A percentile compares a stretch with the other conserved stretches of the same genome.
Evolutionary conservation across 1,139 yeast genomes (phyloP).

Genomic region (Scheffersomyces parashehatae): DNA sequence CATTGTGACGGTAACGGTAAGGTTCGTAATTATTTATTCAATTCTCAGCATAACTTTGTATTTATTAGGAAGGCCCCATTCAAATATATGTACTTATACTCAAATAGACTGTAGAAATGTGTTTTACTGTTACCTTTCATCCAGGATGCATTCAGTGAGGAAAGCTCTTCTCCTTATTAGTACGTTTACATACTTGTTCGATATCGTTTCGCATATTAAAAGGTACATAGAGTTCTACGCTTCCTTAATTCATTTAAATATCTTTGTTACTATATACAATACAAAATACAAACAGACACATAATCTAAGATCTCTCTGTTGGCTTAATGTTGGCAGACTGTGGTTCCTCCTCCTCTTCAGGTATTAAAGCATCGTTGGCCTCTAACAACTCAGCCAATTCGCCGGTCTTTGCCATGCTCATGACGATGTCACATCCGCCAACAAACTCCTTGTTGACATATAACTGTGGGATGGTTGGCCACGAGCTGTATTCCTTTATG

Average conservation of each 20-base stretch:
- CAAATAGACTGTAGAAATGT: too few relatives aligned
- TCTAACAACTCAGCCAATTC: constrained; percentile 86
- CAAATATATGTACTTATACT: too few relatives aligned
- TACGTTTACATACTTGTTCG: too few relatives aligned
- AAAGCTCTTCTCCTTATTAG: too few relatives aligned
- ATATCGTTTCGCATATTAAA: too few relatives aligned
- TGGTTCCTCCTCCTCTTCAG: constrained; percentile 57
- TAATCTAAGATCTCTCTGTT: constrained; percentile 27
- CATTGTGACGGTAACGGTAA: too few relatives aligned
- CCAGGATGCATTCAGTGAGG: too few relatives aligned
- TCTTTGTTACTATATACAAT: constrained; percentile 1
- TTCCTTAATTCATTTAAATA: not conserved
- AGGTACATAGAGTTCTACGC: not conserved
- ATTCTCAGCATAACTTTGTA: too few relatives aligned
- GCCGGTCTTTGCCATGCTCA: constrained; percentile 91
- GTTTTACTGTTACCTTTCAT: too few relatives aligned
- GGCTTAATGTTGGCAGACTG: constrained; percentile 42
- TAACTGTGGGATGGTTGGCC: constrained; percentile 90
- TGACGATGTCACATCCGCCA: constrained; percentile 96
- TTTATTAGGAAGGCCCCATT: too few relatives aligned
- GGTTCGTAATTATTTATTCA: too few relatives aligned
- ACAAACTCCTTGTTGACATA: constrained; percentile 79
- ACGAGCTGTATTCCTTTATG: constrained; percentile 89
- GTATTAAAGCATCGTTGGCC: constrained; percentile 73
- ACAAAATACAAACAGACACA: not conserved